Conservation (phyloP, 768 basidiomycete genomes). For the Strobilomyces echinocephalus region DNA sequence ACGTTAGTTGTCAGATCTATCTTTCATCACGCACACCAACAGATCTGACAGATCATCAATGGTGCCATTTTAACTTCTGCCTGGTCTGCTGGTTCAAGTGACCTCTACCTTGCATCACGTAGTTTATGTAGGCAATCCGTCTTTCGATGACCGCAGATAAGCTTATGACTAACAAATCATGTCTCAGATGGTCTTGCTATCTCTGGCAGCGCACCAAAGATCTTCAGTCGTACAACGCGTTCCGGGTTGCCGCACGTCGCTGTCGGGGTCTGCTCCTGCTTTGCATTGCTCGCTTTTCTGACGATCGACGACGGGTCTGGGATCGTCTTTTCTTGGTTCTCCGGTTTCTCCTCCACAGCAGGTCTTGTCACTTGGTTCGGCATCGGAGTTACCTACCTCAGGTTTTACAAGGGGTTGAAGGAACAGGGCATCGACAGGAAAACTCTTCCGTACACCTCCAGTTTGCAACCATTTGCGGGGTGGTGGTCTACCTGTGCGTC, state of each 20-base stretch:
- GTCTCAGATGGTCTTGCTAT: constrained; percentile 48
- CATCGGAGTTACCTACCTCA: constrained; percentile 42
- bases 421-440: too few species aligned
- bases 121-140: neutral
- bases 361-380: constrained; percentile 46
- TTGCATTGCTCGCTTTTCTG: constrained; percentile 39
- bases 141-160: neutral
- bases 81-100: neutral
- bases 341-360: constrained; percentile 32
- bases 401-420: constrained; percentile 41
- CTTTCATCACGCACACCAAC: neutral
- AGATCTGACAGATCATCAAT: neutral
- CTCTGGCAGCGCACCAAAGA: constrained; percentile 48
- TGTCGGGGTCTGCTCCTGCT: constrained; percentile 24
- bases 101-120: neutral
- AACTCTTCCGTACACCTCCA: too few species aligned
- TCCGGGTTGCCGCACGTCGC: constrained; percentile 45
- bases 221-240: constrained; percentile 40
- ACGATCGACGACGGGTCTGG: constrained; percentile 33
- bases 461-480: too few species aligned
- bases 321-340: constrained; percentile 40
- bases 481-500: too few species aligned
- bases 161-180: constrained; percentile 8
- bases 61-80: constrained; percentile 2
- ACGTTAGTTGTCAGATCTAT: neutral